Base-by-base conservation (phyloP, 768 basidiomycete genomes). In the Mycena chlorophos region DNA sequence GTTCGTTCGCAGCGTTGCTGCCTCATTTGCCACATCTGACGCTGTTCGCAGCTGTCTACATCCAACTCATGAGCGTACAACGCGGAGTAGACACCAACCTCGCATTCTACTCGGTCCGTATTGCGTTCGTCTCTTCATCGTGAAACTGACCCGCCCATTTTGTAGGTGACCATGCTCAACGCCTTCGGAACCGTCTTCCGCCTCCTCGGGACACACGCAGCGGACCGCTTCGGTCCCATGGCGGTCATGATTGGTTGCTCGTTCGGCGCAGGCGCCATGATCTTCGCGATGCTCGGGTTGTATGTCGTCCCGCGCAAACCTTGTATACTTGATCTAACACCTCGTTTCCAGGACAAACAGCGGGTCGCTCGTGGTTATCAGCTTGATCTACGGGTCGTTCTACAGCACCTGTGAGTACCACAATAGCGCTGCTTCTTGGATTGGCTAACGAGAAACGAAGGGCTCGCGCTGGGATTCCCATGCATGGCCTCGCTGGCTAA, bases 111-210 rank as follows among this genome's bases (percentile, higher is more conserved):
- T 39, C 51, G 13, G 51, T 52, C 13, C n/a, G n/a, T n/a, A n/a
- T n/a, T n/a, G n/a, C n/a, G n/a, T n/a, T n/a, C n/a, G n/a, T n/a
- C n/a, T n/a, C n/a, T n/a, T n/a, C n/a, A n/a, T n/a, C n/a, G n/a
- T n/a, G n/a, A n/a, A n/a, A n/a, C n/a, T n/a, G n/a, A n/a, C n/a
- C n/a, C n/a, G n/a, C n/a, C n/a, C n/a, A n/a, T n/a, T n/a, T n/a
- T n/a, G n/a, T n/a, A n/a, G n/a, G n/a, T n/a, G n/a, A 28, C 51
- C 6, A 52, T 52, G 37, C 19, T 52, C 19, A 52, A 52, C 51
- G 51, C 25, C 13, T 40, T 38, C 51, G 51, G 51, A 22, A 38
- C 22, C 5, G 8, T 52, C 51, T 22, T 52, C 17, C 51, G 51
- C 3, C 8, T 42, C 39, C 51, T 52, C 19, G 51, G 34, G 3